A percentile compares a stretch with the other conserved stretches of the same genome.
phyloP scores from a whole-genome alignment of 2,329 filamentous ascomycete species.

The Alternaria angustiovoidea region DNA sequence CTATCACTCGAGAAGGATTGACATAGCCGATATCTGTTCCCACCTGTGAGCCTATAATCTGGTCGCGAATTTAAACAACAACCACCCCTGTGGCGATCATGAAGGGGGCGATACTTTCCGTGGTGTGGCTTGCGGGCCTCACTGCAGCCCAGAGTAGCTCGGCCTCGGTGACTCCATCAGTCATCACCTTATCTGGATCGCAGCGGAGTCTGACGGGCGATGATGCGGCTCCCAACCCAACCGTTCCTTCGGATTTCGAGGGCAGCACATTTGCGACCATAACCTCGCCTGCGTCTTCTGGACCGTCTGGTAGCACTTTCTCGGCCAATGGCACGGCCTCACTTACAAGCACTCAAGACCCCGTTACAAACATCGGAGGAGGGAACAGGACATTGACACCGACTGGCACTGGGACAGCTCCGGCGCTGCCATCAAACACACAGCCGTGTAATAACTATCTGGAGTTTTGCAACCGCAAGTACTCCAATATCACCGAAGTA shows the following conservation, averaged over 20 bases:
- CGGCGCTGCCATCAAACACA: slow-evolving; percentile 48
- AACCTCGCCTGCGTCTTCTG: slow-evolving; percentile 18
- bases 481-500: slow-evolving; percentile 54
- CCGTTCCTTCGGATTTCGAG: slow-evolving; percentile 40
- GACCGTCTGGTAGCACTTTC: slow-evolving; percentile 22
- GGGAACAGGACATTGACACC: slow-evolving; percentile 37
- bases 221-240: slow-evolving; percentile 35
- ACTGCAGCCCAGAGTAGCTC: slow-evolving; percentile 36
- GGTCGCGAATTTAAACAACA: not conserved
- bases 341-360: slow-evolving; percentile 19
- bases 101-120: slow-evolving; percentile 29
- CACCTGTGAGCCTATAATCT: not conserved
- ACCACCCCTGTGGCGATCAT: slow-evolving; percentile 26
- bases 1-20: not conserved
- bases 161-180: slow-evolving; percentile 26
- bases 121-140: slow-evolving; percentile 38
- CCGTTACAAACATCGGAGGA: slow-evolving; percentile 41
- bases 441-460: slow-evolving; percentile 54
- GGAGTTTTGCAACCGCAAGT: slow-evolving; percentile 51
- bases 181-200: slow-evolving; percentile 37
- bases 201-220: slow-evolving; percentile 26
- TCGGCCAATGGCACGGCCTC: slow-evolving; percentile 32
- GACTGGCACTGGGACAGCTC: slow-evolving; percentile 33
- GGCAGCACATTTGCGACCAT: slow-evolving; percentile 38
- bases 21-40: not conserved